Evolutionary conservation across 805 yeast genomes (phyloP).

Genomic region (Ogataea methanolica): DNA sequence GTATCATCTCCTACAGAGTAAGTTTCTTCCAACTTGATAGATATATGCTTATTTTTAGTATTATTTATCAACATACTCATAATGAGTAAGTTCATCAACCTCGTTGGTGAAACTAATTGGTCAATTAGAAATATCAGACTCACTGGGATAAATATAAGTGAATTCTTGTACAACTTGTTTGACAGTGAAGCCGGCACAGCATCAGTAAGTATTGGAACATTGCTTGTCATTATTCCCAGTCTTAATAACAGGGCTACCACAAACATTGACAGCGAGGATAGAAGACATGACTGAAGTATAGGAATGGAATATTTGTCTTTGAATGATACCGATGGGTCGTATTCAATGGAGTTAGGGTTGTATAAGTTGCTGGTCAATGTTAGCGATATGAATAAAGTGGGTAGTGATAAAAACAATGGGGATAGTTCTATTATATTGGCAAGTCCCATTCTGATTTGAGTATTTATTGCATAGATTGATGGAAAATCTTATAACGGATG

Average conservation of each 20-base stretch:
- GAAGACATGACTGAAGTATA: conserved; percentile 16
- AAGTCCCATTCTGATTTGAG: conserved; percentile 5
- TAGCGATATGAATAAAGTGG: conserved; percentile 29
- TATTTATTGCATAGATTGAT: too few species aligned
- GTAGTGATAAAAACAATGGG: conserved; percentile 31
- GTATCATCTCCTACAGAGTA: conserved; percentile 13
- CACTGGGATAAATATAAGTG: conserved; percentile 10
- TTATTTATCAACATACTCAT: conserved; percentile 15
- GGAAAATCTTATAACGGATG: too few species aligned
- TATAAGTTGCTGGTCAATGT: conserved; percentile 16
- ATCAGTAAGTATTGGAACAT: too few species aligned
- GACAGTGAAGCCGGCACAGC: too few species aligned
- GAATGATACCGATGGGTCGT: background rate
- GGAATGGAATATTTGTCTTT: conserved; percentile 6
- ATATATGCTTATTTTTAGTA: conserved; percentile 6
- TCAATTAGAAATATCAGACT: conserved; percentile 17
- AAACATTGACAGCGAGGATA: conserved; percentile 19
- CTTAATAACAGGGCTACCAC: background rate
- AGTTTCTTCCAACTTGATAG: conserved; percentile 17
- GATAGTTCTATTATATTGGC: conserved; percentile 23
- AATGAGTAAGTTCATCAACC: conserved; percentile 22
- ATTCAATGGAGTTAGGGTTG: conserved; percentile 3
- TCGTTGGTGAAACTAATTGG: conserved; percentile 23
- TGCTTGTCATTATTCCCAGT: too few species aligned
- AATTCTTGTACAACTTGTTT: too few species aligned